Conservation (phyloP, 352 stramenopile genomes). For the Globisporangium nodosum region DNA sequence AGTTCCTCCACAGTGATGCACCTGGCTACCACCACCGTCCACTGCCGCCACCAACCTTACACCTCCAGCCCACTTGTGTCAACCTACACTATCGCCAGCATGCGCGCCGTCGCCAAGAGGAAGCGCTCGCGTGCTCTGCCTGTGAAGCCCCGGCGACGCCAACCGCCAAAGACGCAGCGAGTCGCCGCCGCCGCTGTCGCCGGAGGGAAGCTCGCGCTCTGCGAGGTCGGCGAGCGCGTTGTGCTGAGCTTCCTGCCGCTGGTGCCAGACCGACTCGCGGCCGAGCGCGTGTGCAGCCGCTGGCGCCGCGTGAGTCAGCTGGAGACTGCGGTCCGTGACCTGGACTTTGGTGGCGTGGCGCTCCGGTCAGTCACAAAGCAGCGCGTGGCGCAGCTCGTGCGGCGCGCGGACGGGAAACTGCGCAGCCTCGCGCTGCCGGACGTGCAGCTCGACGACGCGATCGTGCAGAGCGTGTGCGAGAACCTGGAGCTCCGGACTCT, state of each 20-base stretch:
- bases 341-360: slow-evolving; percentile 41
- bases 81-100: too few relatives aligned
- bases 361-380: slow-evolving; percentile 22
- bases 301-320: slow-evolving; percentile 38
- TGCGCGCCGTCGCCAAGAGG: too few relatives aligned
- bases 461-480: slow-evolving; percentile 28
- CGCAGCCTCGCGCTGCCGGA: slow-evolving; percentile 34
- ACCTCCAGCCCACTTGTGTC: too few relatives aligned
- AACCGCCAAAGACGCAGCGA: not conserved
- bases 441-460: slow-evolving; percentile 36
- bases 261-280: slow-evolving; percentile 41
- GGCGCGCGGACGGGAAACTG: slow-evolving; percentile 29
- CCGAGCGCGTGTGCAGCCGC: slow-evolving; percentile 51
- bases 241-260: slow-evolving; percentile 46
- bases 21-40: too few relatives aligned
- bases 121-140: too few relatives aligned
- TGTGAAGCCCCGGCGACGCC: not conserved
- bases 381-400: slow-evolving; percentile 32
- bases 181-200: too few relatives aligned
- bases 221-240: slow-evolving; percentile 35
- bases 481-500: slow-evolving; percentile 34
- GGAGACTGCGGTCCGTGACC: slow-evolving; percentile 30
- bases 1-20: too few relatives aligned
- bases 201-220: slow-evolving; percentile 15
- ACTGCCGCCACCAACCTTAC: too few relatives aligned